phyloP scores from a whole-genome alignment of 179 eudicot genomes.

The Spergularia azorica region DNA sequence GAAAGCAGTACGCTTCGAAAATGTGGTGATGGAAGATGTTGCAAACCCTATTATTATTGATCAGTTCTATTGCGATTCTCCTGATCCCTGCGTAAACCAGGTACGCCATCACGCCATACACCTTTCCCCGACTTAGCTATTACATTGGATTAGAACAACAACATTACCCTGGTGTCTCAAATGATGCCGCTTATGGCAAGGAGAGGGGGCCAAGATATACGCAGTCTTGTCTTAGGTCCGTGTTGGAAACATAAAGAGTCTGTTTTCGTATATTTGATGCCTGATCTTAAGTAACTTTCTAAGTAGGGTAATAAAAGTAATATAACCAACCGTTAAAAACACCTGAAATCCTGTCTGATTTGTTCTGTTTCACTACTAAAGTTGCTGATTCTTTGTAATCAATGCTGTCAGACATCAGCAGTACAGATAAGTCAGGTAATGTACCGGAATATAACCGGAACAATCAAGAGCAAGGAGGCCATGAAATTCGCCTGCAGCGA shows the following conservation, averaged over 20 bases:
- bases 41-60: slow-evolving; percentile 82
- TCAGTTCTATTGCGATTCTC: slow-evolving; percentile 92
- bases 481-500: slow-evolving; percentile 88
- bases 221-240: not conserved
- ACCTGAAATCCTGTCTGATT: not conserved
- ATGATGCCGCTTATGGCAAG: too few species aligned
- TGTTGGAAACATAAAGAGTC: not conserved
- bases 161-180: too few species aligned
- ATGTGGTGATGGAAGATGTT: slow-evolving; percentile 75
- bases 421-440: slow-evolving; percentile 72
- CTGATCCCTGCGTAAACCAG: slow-evolving; percentile 64
- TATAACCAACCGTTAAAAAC: not conserved
- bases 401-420: slow-evolving; percentile 55
- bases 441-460: slow-evolving; percentile 79
- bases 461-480: slow-evolving; percentile 63
- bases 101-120: slow-evolving; percentile 29
- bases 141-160: not conserved
- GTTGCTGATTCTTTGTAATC: not conserved
- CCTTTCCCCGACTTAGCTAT: not conserved
- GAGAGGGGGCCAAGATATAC: not conserved
- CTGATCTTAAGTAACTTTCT: too few species aligned
- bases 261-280: not conserved
- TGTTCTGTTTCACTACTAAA: not conserved
- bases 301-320: too few species aligned
- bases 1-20: slow-evolving; percentile 61